Evolutionary conservation across 495 filamentous ascomycete genomes (phyloP).

Genomic region (Talaromyces ruber): DNA sequence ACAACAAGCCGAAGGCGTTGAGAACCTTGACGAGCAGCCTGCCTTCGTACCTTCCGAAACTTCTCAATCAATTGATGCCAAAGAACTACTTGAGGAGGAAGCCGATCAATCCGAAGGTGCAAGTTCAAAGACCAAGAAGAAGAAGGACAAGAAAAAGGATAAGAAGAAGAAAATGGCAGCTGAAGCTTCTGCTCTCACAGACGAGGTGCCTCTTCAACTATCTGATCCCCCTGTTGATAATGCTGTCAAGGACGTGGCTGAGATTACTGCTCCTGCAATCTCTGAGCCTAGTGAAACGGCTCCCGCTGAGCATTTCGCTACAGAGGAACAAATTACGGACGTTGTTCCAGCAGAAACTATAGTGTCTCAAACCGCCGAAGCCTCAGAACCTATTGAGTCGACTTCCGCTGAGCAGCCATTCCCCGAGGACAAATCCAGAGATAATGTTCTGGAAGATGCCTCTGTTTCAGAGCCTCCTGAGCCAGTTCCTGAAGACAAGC

Average conservation of each 20-base stretch:
- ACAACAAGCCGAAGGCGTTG: background rate
- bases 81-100: background rate
- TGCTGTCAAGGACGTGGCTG: background rate
- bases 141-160: slow-evolving; percentile 15
- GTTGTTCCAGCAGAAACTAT: background rate
- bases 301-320: background rate
- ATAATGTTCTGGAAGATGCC: background rate
- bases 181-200: background rate
- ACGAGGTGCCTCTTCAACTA: background rate
- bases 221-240: background rate
- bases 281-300: background rate
- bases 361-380: background rate
- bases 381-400: background rate
- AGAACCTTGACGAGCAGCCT: background rate
- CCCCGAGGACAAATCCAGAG: background rate
- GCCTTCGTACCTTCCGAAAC: background rate
- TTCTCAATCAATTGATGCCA: background rate
- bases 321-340: background rate
- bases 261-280: background rate
- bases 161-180: slow-evolving; percentile 7
- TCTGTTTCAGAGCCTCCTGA: background rate
- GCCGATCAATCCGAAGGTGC: background rate
- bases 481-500: background rate
- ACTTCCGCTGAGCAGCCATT: background rate
- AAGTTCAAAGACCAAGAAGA: slow-evolving; percentile 2